These are phyloP conservation scores for Diospyros lotus DNA, from an alignment of 148 eudicot genomes.

Conservation along the genomic window DNA sequence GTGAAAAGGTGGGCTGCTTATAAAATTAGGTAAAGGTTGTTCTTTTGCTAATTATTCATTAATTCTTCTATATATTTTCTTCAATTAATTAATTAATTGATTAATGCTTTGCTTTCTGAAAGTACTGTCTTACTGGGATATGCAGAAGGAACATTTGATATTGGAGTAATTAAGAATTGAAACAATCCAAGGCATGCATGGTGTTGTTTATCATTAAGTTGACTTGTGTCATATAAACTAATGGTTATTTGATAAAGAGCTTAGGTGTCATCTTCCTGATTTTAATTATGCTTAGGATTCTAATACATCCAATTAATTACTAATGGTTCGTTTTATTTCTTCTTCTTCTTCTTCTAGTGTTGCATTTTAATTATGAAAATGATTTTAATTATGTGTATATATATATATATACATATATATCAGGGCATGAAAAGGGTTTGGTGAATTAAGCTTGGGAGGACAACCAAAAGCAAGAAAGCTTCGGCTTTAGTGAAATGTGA, in stretches of 20 bases:
- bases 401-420: too few relatives aligned
- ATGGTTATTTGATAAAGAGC: background rate
- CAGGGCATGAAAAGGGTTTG: too few relatives aligned
- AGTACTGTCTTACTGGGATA: background rate
- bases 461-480: too few relatives aligned
- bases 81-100: too few relatives aligned
- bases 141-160: slow-evolving; percentile 7
- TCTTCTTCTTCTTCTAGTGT: too few relatives aligned
- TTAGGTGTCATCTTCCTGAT: background rate
- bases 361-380: too few relatives aligned
- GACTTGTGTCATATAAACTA: background rate
- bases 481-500: too few relatives aligned
- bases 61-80: background rate
- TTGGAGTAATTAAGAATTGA: background rate
- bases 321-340: too few relatives aligned
- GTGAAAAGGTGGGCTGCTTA: background rate
- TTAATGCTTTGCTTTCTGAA: background rate
- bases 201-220: slow-evolving; percentile 4
- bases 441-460: too few relatives aligned
- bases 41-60: background rate
- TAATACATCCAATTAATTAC: too few relatives aligned
- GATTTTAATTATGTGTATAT: too few relatives aligned
- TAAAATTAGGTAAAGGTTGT: background rate
- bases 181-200: background rate
- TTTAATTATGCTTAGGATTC: too few relatives aligned